Conservation (phyloP, 106 monocot species). For the Xerophyta viscosa region DNA sequence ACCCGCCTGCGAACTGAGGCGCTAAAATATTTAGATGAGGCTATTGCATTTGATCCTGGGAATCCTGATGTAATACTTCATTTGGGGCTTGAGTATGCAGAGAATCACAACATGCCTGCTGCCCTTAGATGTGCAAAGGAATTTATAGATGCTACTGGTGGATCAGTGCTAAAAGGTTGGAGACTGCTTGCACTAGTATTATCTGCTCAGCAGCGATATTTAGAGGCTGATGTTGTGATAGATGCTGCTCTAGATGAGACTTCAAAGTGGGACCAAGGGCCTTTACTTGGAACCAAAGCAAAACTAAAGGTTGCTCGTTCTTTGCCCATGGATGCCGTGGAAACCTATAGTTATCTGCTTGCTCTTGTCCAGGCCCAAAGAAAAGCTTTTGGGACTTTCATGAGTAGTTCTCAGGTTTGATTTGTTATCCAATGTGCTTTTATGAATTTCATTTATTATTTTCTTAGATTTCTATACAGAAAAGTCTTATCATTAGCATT, state of each 20-base stretch:
- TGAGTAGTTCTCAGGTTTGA: conserved; percentile 56
- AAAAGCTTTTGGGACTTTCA: conserved; percentile 54
- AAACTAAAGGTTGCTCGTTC: conserved; percentile 79
- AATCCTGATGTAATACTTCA: conserved; percentile 68
- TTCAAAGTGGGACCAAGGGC: conserved; percentile 84
- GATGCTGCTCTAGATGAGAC: conserved; percentile 94
- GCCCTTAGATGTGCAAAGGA: conserved; percentile 73
- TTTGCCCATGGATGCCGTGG: conserved; percentile 69
- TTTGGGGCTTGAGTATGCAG: conserved; percentile 71
- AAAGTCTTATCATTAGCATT: no score
- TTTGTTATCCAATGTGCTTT: not conserved
- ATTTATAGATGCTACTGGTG: conserved; percentile 89
- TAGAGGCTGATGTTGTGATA: conserved; percentile 70
- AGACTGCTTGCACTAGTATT: conserved; percentile 74
- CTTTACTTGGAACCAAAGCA: conserved; percentile 82
- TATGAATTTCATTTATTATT: not conserved
- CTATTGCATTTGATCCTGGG: conserved; percentile 34
- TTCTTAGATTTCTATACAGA: no score
- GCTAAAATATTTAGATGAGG: conserved; percentile 60
- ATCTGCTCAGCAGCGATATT: conserved; percentile 73
- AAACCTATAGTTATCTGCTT: conserved; percentile 59
- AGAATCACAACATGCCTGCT: conserved; percentile 59
- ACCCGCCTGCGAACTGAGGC: conserved; percentile 55
- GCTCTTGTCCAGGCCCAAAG: conserved; percentile 91
- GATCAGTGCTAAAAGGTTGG: conserved; percentile 85